Percentiles rank a stretch among this genome's conserved stretches.
phyloP scores from a whole-genome alignment of 2,329 filamentous ascomycete genomes.

The Coniella vitis region DNA sequence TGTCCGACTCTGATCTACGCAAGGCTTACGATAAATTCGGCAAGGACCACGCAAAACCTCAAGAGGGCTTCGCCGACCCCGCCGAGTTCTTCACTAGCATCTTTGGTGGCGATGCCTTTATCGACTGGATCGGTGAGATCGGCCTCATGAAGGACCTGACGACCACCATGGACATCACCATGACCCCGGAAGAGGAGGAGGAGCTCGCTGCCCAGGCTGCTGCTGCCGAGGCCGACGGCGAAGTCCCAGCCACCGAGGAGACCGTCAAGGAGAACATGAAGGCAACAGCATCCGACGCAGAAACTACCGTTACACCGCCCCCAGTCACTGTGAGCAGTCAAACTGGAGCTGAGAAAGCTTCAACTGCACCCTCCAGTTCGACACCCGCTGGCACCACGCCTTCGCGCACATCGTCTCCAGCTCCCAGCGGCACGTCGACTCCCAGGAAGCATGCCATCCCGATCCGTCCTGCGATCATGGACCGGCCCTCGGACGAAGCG shows the following conservation, averaged over 20 bases:
- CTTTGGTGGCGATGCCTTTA: slow-evolving; percentile 92
- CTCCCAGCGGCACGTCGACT: slow-evolving; percentile 33
- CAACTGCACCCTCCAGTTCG: slow-evolving; percentile 26
- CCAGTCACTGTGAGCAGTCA: slow-evolving; percentile 34
- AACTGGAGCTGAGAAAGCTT: slow-evolving; percentile 14
- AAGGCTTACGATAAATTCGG: slow-evolving; percentile 95
- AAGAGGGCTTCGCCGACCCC: slow-evolving; percentile 90
- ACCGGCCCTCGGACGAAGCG: slow-evolving; percentile 72
- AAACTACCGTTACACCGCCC: slow-evolving; percentile 27
- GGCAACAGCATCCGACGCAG: slow-evolving; percentile 26
- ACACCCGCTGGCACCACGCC: slow-evolving; percentile 30
- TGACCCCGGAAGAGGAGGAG: slow-evolving; percentile 69
- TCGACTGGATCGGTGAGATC: slow-evolving; percentile 96
- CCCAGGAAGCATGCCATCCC: slow-evolving; percentile 50
- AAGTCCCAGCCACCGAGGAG: slow-evolving; percentile 51
- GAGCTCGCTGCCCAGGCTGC: slow-evolving; percentile 37
- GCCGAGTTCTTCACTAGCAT: slow-evolving; percentile 98
- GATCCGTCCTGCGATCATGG: slow-evolving; percentile 79
- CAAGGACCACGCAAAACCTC: slow-evolving; percentile 87
- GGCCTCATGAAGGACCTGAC: slow-evolving; percentile 98
- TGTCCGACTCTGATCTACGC: slow-evolving; percentile 80
- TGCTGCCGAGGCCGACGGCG: slow-evolving; percentile 30
- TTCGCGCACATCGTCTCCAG: slow-evolving; percentile 35
- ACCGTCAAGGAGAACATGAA: slow-evolving; percentile 51
- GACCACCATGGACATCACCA: slow-evolving; percentile 96